A percentile compares a stretch with the other conserved stretches of the same genome.
phyloP scores from a whole-genome alignment of 139 green algal genomes.

The Chlorella ohadii region DNA sequence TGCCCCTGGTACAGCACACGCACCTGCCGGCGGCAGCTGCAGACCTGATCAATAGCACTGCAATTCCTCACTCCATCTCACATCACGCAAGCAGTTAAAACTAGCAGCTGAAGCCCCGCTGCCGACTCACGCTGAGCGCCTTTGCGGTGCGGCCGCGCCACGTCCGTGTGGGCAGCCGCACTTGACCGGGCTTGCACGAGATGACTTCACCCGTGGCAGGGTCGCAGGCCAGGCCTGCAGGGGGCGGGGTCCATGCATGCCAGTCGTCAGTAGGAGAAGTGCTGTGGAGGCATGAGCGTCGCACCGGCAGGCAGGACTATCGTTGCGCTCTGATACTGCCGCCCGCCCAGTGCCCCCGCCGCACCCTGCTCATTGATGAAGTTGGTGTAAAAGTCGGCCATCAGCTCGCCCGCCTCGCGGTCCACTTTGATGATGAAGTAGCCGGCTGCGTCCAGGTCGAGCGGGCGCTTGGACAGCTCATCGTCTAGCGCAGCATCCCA shows the following conservation, averaged over 20 bases:
- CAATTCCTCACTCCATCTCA: too few relatives aligned
- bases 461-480: slow-evolving; percentile 50
- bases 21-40: too few relatives aligned
- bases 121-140: slow-evolving; percentile 59
- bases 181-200: slow-evolving; percentile 56
- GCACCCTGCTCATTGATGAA: slow-evolving; percentile 64
- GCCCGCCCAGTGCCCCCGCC: neutral
- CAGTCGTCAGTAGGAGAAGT: too few relatives aligned
- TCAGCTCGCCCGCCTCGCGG: slow-evolving; percentile 38
- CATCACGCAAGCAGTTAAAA: too few relatives aligned
- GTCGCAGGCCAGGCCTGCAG: slow-evolving; percentile 65
- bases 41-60: too few relatives aligned
- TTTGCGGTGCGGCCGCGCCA: slow-evolving; percentile 66
- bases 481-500: slow-evolving; percentile 54
- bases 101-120: too few relatives aligned
- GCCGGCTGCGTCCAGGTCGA: slow-evolving; percentile 61
- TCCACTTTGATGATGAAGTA: slow-evolving; percentile 74
- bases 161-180: slow-evolving; percentile 17
- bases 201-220: slow-evolving; percentile 67
- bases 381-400: slow-evolving; percentile 65
- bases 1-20: too few relatives aligned
- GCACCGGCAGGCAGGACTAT: too few relatives aligned
- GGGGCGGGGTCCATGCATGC: too few relatives aligned
- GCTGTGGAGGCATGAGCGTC: too few relatives aligned
- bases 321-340: too few relatives aligned